A percentile compares a stretch with the other conserved stretches of the same genome.
Evolutionary conservation across 106 monocot genomes (phyloP).

Genomic region (Chionographis japonica): DNA sequence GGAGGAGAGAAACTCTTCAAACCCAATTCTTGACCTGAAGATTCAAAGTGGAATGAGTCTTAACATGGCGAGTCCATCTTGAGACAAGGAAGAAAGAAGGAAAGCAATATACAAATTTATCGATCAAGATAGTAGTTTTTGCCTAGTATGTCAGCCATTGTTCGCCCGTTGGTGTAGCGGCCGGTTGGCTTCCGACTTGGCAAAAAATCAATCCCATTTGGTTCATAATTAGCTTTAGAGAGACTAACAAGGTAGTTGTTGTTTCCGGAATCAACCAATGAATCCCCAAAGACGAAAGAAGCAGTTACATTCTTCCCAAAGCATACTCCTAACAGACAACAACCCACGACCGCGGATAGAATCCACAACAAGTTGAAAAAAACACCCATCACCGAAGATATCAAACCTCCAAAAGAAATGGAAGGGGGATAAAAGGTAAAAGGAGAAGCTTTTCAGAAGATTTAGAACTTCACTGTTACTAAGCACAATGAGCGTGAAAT

Average conservation of each 20-base stretch:
- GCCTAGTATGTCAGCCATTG: constrained; percentile 55
- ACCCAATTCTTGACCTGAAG: constrained; percentile 38
- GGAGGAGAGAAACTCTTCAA: constrained; percentile 29
- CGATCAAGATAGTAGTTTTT: not conserved
- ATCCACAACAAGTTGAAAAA: too few relatives aligned
- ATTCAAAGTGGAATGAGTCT: not conserved
- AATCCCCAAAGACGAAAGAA: constrained; percentile 58
- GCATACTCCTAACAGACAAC: constrained; percentile 2
- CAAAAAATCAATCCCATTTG: constrained; percentile 51
- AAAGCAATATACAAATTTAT: not conserved
- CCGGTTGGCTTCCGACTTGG: constrained; percentile 37
- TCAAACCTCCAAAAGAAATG: too few relatives aligned
- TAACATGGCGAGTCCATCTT: not conserved
- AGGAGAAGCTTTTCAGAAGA: too few relatives aligned
- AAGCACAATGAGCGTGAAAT: too few relatives aligned
- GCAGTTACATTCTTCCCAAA: constrained; percentile 14
- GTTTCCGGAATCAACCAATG: constrained; percentile 60
- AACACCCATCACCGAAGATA: too few relatives aligned
- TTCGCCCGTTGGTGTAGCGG: constrained; percentile 57
- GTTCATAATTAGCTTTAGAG: constrained; percentile 48
- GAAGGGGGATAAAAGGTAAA: too few relatives aligned
- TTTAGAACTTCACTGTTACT: too few relatives aligned
- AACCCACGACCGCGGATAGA: too few relatives aligned
- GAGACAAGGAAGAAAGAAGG: not conserved
- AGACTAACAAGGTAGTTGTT: constrained; percentile 53